phyloP scores from a whole-genome alignment of 2,329 filamentous ascomycete genomes.

The Gnomoniopsis sp. region DNA sequence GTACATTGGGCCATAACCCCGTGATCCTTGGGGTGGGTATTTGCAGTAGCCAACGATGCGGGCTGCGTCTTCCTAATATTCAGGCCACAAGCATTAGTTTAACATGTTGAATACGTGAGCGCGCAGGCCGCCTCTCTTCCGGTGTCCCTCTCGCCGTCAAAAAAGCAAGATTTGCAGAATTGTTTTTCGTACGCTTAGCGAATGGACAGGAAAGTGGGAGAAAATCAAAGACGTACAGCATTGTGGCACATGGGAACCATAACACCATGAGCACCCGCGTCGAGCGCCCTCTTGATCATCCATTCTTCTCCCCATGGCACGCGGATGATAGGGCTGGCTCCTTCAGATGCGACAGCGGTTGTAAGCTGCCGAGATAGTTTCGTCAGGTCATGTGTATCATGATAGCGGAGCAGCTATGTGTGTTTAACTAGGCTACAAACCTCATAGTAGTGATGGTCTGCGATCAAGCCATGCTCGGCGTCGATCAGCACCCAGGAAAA shows the following conservation, averaged over 20 bases:
- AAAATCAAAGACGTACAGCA: slow-evolving; percentile 7
- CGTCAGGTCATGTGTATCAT: too few relatives aligned
- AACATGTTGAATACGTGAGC: too few relatives aligned
- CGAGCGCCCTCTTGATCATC: slow-evolving; percentile 61
- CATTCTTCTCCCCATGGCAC: slow-evolving; percentile 56
- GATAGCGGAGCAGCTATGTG: too few relatives aligned
- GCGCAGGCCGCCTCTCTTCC: too few relatives aligned
- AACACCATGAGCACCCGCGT: slow-evolving; percentile 57
- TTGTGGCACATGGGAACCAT: slow-evolving; percentile 41
- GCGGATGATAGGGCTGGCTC: slow-evolving; percentile 40
- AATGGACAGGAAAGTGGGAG: not conserved
- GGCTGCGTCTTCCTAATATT: slow-evolving; percentile 20
- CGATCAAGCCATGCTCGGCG: slow-evolving; percentile 36
- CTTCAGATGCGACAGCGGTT: slow-evolving; percentile 34
- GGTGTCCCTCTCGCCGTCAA: not conserved
- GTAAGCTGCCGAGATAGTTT: not conserved
- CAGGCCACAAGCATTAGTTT: not conserved
- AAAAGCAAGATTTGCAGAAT: not conserved
- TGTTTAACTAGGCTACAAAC: too few relatives aligned
- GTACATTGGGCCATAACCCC: slow-evolving; percentile 32
- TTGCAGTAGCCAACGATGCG: slow-evolving; percentile 21
- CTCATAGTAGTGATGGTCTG: slow-evolving; percentile 34
- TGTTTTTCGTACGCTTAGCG: too few relatives aligned
- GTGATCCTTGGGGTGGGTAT: slow-evolving; percentile 21
- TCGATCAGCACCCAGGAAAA: slow-evolving; percentile 37